Evolutionary conservation across 805 yeast genomes (phyloP).

Genomic region (Candida wancherniae): DNA sequence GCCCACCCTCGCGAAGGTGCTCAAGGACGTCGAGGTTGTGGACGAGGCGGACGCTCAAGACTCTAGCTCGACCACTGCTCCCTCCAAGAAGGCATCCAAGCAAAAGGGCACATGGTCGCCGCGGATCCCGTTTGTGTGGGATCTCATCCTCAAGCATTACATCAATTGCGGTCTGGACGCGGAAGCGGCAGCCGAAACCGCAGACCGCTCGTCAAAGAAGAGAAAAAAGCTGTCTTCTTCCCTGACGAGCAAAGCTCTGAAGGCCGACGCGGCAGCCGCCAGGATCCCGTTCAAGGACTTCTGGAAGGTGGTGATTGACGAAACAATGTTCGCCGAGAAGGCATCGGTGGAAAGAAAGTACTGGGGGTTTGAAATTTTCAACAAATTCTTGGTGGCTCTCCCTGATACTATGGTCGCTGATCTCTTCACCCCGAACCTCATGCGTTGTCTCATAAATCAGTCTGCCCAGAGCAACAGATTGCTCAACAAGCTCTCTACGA

Average conservation of each 20-base stretch:
- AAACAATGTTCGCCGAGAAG: conserved; percentile 66
- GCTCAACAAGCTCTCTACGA: conserved; percentile 62
- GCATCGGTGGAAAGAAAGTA: conserved; percentile 83
- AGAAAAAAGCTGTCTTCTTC: conserved; percentile 20
- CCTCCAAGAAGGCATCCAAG: conserved; percentile 25
- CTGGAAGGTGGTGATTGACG: conserved; percentile 78
- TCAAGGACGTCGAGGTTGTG: conserved; percentile 51
- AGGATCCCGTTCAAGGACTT: conserved; percentile 48
- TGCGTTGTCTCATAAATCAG: conserved; percentile 74
- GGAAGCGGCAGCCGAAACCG: conserved; percentile 18
- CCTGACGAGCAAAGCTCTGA: conserved; percentile 17
- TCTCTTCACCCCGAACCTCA: conserved; percentile 58
- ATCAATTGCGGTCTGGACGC: conserved; percentile 13
- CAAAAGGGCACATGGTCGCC: conserved; percentile 73
- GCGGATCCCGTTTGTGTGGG: conserved; percentile 74
- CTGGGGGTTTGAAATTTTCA: conserved; percentile 77
- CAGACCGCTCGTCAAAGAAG: conserved; percentile 23
- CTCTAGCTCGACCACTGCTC: too few relatives aligned
- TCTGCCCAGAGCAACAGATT: conserved; percentile 59
- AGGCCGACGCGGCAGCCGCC: conserved; percentile 24
- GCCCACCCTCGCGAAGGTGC: conserved; percentile 52
- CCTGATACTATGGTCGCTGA: conserved; percentile 16
- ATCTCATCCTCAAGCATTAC: conserved; percentile 46
- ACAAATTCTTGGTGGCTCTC: conserved; percentile 34
- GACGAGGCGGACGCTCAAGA: conserved; percentile 36